Percentiles rank a stretch among this genome's conserved stretches.
These are phyloP conservation scores for Polychaeton citri DNA, from an alignment of 2,329 filamentous ascomycete species.

Conservation along the genomic window DNA sequence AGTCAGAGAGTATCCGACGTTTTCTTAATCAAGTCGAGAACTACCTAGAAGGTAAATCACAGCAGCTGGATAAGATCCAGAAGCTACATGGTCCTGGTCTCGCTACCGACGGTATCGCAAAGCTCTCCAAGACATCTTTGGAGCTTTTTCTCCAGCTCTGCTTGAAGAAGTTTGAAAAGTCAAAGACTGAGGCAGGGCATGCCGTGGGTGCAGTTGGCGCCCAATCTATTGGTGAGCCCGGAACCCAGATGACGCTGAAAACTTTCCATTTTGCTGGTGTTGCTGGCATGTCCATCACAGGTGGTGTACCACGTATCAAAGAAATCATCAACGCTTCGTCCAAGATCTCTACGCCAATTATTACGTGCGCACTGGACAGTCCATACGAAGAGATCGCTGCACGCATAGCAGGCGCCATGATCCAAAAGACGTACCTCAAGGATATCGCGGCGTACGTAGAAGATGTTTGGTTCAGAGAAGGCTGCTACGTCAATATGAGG, in stretches of 20 bases:
- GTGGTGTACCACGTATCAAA: conserved; percentile 98
- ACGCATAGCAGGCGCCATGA: conserved; percentile 80
- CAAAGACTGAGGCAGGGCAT: conserved; percentile 85
- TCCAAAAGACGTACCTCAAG: conserved; percentile 84
- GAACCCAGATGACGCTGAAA: conserved; percentile 98
- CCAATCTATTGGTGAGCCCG: conserved; percentile 94
- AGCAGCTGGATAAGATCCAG: conserved; percentile 15
- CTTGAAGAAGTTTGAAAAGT: conserved; percentile 78
- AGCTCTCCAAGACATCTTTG: conserved; percentile 65
- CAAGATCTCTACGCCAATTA: conserved; percentile 84
- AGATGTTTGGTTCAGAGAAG: conserved; percentile 71
- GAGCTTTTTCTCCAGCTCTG: conserved; percentile 67
- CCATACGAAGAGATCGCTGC: conserved; percentile 63
- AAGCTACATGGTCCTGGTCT: conserved; percentile 7
- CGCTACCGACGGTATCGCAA: conserved; percentile 58
- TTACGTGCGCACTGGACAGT: conserved; percentile 72
- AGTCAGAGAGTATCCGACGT: conserved; percentile 60
- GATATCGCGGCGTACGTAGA: conserved; percentile 73
- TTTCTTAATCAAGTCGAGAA: conserved; percentile 69
- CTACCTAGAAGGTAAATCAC: conserved; percentile 41
- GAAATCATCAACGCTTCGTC: conserved; percentile 99
- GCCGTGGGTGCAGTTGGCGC: conserved; percentile 93
- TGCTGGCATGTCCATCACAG: conserved; percentile 97
- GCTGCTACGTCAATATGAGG: conserved; percentile 64
- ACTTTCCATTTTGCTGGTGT: conserved; percentile 99